Conservation (phyloP, 805 yeast species). For the Nematodospora valgi region DNA sequence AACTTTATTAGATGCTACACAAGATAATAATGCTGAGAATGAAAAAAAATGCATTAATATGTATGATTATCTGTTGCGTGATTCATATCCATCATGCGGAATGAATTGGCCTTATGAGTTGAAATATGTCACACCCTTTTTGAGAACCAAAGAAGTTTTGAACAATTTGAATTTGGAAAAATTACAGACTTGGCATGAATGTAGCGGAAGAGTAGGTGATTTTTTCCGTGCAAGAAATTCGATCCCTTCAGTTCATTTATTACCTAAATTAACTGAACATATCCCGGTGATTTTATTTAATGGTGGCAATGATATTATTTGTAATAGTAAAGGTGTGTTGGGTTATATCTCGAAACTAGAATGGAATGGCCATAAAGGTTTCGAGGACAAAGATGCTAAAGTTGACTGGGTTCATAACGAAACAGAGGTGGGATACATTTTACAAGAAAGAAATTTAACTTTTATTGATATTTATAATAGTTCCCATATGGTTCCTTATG, state of each 20-base stretch:
- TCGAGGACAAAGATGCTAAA: conserved; percentile 21
- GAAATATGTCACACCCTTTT: conserved; percentile 45
- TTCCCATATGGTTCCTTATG: conserved; percentile 94
- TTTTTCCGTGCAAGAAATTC: conserved; percentile 51
- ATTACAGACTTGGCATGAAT: conserved; percentile 68
- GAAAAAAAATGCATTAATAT: conserved; percentile 67
- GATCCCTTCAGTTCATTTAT: conserved; percentile 56
- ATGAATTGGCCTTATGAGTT: conserved; percentile 84
- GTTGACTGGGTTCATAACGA: conserved; percentile 45
- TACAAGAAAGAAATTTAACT: conserved; percentile 65
- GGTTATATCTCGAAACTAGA: conserved; percentile 55
- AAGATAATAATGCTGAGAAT: conserved; percentile 21
- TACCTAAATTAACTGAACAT: conserved; percentile 62
- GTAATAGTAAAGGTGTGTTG: conserved; percentile 78
- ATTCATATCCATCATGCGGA: conserved; percentile 84
- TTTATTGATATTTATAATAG: conserved; percentile 71
- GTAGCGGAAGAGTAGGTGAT: conserved; percentile 57
- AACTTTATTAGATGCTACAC: conserved; percentile 31
- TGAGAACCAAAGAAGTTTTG: conserved; percentile 45
- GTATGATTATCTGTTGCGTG: conserved; percentile 73
- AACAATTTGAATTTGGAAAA: conserved; percentile 47
- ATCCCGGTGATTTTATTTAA: conserved; percentile 70
- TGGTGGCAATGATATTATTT: conserved; percentile 86
- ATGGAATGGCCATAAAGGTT: conserved; percentile 65
- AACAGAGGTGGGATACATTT: conserved; percentile 34